Percentiles rank a stretch among this genome's conserved stretches.
phyloP scores from a whole-genome alignment of 495 filamentous ascomycete genomes.

The Copromyces sp. region DNA sequence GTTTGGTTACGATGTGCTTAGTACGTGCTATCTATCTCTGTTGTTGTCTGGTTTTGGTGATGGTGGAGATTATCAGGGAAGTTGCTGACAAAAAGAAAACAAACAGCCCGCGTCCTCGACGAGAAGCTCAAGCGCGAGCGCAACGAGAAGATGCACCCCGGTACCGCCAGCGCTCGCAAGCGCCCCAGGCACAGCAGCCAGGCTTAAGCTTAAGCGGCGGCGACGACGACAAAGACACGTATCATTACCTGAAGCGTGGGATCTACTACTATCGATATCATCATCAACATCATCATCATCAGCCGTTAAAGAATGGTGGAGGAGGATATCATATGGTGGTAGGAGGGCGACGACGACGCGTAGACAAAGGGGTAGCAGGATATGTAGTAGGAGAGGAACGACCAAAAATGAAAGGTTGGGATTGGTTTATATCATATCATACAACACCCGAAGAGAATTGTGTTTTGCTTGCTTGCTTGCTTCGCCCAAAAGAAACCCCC shows the following conservation, averaged over 20 bases:
- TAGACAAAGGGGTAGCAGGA: background rate
- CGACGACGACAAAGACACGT: background rate
- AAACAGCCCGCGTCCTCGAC: slow-evolving; percentile 44
- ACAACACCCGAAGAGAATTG: background rate
- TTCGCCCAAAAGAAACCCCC: no score
- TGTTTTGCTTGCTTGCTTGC: background rate
- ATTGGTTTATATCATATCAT: background rate
- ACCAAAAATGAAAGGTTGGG: background rate
- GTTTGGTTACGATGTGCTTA: slow-evolving; percentile 85
- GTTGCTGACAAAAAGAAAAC: background rate
- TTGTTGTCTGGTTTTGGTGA: background rate
- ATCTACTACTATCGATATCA: background rate
- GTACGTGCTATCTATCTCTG: slow-evolving; percentile 23
- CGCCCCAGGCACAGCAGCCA: slow-evolving; percentile 37
- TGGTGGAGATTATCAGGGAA: background rate
- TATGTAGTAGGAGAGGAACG: background rate
- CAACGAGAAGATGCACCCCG: slow-evolving; percentile 43
- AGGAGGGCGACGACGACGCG: background rate
- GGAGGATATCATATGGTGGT: background rate
- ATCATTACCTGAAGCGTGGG: background rate
- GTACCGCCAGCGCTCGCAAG: slow-evolving; percentile 38
- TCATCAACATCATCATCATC: background rate
- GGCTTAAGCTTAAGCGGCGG: background rate
- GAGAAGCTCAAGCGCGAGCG: slow-evolving; percentile 49
- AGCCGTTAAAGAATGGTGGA: background rate